Evolutionary conservation across 2,329 filamentous ascomycete species (phyloP).

Genomic region (Sporothrix pallida): DNA sequence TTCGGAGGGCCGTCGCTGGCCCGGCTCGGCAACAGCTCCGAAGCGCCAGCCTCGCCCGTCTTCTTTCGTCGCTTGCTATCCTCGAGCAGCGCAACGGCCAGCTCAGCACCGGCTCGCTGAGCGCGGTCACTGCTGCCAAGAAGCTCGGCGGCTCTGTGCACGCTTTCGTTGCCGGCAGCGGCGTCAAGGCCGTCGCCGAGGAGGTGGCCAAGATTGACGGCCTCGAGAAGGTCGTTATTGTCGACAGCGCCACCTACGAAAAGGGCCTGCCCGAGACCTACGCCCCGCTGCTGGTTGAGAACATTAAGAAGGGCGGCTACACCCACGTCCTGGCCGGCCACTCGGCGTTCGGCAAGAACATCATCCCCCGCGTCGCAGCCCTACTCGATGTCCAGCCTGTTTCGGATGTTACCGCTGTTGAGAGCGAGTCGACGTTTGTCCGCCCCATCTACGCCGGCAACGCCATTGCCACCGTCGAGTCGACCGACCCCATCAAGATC

Average conservation of each 20-base stretch:
- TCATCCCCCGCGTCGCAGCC: constrained; percentile 89
- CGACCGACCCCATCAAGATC: constrained; percentile 81
- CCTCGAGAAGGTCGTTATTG: constrained; percentile 85
- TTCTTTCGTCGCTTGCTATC: constrained; percentile 87
- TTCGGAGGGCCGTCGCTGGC: constrained; percentile 33
- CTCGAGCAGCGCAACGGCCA: constrained; percentile 92
- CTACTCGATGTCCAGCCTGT: constrained; percentile 91
- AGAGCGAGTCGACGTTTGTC: constrained; percentile 92
- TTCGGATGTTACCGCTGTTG: constrained; percentile 85
- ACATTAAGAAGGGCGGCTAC: constrained; percentile 94
- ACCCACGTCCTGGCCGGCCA: constrained; percentile 91
- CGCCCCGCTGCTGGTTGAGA: constrained; percentile 90
- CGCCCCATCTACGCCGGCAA: constrained; percentile 98
- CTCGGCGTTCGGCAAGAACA: constrained; percentile 94
- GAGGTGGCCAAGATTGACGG: constrained; percentile 89
- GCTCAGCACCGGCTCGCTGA: constrained; percentile 80
- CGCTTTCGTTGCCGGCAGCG: constrained; percentile 83
- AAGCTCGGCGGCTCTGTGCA: constrained; percentile 86
- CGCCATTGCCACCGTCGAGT: constrained; percentile 94
- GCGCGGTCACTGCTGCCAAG: constrained; percentile 82
- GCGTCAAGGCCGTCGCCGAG: constrained; percentile 75
- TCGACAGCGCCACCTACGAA: constrained; percentile 90
- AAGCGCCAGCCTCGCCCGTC: constrained; percentile 65
- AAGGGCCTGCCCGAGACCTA: constrained; percentile 95
- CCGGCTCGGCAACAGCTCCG: constrained; percentile 28